Base-by-base conservation (phyloP, 768 basidiomycete species). In the Phanerochaete sordida region DNA sequence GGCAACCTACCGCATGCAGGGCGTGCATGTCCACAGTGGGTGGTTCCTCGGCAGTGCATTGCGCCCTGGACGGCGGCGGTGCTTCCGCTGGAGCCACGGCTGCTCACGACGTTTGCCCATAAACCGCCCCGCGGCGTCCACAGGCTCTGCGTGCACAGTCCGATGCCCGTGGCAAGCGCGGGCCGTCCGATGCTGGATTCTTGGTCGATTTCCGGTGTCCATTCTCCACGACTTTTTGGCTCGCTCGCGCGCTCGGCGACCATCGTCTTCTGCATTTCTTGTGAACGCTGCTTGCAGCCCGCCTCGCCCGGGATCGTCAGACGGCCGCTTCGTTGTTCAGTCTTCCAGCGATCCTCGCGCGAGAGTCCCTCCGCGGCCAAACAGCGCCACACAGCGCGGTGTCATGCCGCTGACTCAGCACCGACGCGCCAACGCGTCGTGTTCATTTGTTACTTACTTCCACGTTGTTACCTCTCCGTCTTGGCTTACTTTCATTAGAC, bases 361-460 rank as follows among this genome's bases (percentile, higher is more conserved):
- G n/a, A n/a, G n/a, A n/a, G 39, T 9, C 33, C 33, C 33, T 13
- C 13, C 7, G 33, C 33, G 16, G 11, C 45, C 48, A 58, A 58
- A 58, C 31, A 58, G 15, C 28, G 48, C 57, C 57, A 58, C 57
- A 58, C 39, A 58, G 51, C 57, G 35, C 57, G 57, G 44, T 9
- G 21, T 37, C 39, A 31, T 44, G 13, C 12, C 19, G 39, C 30
- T 56, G n/a, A 56, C 55, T 31, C 31, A 31, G 9, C 37, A 23
- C 24, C 11, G 31, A 23, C 39, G 39, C 39, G 31, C 54, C 37
- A 21, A 28, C 54, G 50, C 50, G 50, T 51, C 19, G 39, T 43
- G 39, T 19, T 51, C 49, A 51, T n/a, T 30, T 21, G 15, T 19
- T 12, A n/a, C 31, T 51, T 31, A 21, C 50, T 12, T n/a, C 48